Evolutionary conservation across 1,139 yeast genomes (phyloP), one percentile per base, ranked within the genome.

Genomic region (Debaryomyces subglobosus): DNA sequence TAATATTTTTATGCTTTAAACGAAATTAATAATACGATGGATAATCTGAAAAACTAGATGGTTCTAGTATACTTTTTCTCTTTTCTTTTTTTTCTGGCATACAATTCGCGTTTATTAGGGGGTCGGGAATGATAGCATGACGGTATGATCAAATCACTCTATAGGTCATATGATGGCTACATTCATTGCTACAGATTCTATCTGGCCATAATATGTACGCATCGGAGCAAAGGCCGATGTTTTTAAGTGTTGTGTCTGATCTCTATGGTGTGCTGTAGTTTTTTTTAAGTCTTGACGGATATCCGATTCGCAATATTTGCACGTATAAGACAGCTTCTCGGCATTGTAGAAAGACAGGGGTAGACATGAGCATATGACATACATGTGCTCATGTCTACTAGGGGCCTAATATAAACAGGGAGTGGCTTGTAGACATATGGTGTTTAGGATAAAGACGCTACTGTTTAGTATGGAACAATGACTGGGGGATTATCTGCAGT

Each of bases 41-140:
- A 33, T 16, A 30, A 41, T 24, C 23, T 32, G n/a, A 30, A 33
- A 24, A 30, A 30, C 32, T 21, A 7, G 44, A 32, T 23, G 36
- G 25, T 23, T 35, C 21, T 35, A 10, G 15, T 43, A 33, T 43
- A 24, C 16, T 20, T 35, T 27, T 35, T 43, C 35, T 32, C 27
- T 24, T 29, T 35, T 43, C 36, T 43, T 24, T 36, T 36, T 25
- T 25, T 35, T 24, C 40, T 27, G 20, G 21, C 23, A 38, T 21
- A 30, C 25, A 25, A 32, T 25, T 30, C 43, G 43, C 43, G 43
- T 21, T 40, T 21, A 30, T 40, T 40, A 30, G 43, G 43, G 43
- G 43, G 43, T 30, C 23, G 33, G 27, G 32, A 29, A 29, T 38
- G 29, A 15, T 32, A 32, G 20, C 21, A 32, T 32, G 38, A 12